These are phyloP conservation scores for Entonaema liquescens DNA, from an alignment of 495 filamentous ascomycete genomes.

Conservation along the genomic window DNA sequence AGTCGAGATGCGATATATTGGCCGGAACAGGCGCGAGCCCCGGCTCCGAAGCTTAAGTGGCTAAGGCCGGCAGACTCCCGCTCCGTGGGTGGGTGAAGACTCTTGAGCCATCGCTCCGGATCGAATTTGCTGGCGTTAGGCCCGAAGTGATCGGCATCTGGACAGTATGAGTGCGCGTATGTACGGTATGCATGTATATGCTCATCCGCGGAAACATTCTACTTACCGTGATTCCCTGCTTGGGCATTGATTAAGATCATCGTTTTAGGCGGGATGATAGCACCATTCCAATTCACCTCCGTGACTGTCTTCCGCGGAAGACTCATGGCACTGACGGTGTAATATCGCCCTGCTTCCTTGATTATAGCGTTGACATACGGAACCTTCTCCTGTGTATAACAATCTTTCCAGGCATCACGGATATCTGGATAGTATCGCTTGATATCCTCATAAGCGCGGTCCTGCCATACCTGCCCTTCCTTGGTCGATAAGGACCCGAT, in stretches of 20 bases:
- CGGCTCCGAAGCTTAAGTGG: slow-evolving; percentile 64
- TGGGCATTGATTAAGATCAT: slow-evolving; percentile 68
- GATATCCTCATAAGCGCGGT: slow-evolving; percentile 64
- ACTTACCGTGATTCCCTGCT: slow-evolving; percentile 64
- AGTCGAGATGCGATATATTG: slow-evolving; percentile 60
- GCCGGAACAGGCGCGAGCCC: slow-evolving; percentile 63
- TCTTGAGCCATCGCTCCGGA: slow-evolving; percentile 62
- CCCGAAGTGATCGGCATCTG: slow-evolving; percentile 61
- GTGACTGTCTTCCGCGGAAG: slow-evolving; percentile 61
- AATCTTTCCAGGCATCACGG: slow-evolving; percentile 59
- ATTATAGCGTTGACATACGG: slow-evolving; percentile 60
- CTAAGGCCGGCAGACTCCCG: slow-evolving; percentile 47
- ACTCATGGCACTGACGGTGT: slow-evolving; percentile 64
- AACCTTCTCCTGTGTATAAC: slow-evolving; percentile 57
- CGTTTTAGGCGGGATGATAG: slow-evolving; percentile 62
- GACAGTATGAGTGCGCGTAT: slow-evolving; percentile 22
- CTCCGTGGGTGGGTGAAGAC: slow-evolving; percentile 50
- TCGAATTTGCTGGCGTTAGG: slow-evolving; percentile 59
- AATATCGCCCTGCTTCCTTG: slow-evolving; percentile 65
- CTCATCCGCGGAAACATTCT: neutral
- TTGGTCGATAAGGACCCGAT: slow-evolving; percentile 59
- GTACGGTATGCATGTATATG: too few species aligned
- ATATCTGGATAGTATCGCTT: slow-evolving; percentile 57
- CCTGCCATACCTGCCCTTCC: slow-evolving; percentile 60
- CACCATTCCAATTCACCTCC: slow-evolving; percentile 64